Percentiles rank a stretch among this genome's conserved stretches.
phyloP scores from a whole-genome alignment of 768 basidiomycete genomes.

The Xerocomus spinulosus region DNA sequence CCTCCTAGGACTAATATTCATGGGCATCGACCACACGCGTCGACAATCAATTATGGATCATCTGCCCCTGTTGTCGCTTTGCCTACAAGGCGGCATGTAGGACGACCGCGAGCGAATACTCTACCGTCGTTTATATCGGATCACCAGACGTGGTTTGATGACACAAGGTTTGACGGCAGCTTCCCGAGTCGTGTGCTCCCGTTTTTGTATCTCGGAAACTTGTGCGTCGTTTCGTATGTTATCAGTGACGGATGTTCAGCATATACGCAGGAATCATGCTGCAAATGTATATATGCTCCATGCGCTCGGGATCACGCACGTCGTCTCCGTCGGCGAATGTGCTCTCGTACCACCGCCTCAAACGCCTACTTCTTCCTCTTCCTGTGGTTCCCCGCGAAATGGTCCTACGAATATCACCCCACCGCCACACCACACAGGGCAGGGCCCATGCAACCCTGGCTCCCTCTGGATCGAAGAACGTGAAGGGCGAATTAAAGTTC shows the following conservation, averaged over 20 bases:
- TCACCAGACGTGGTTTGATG: constrained; percentile 93
- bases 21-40: constrained; percentile 22
- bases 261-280: constrained; percentile 73
- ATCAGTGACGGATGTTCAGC: neutral
- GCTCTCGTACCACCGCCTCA: constrained; percentile 78
- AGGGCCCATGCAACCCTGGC: constrained; percentile 52
- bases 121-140: constrained; percentile 61
- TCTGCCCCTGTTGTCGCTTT: constrained; percentile 7
- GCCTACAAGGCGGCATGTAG: constrained; percentile 20
- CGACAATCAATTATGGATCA: constrained; percentile 18
- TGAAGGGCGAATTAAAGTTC: constrained; percentile 84
- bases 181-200: constrained; percentile 92
- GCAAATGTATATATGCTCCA: constrained; percentile 94
- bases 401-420: constrained; percentile 5
- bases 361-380: constrained; percentile 15
- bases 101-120: constrained; percentile 67
- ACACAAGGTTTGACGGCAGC: constrained; percentile 88
- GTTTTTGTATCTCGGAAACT: constrained; percentile 89
- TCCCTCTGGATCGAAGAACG: constrained; percentile 86
- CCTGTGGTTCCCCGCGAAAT: neutral
- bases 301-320: constrained; percentile 92
- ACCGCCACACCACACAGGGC: constrained; percentile 37
- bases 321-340: constrained; percentile 95
- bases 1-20: constrained; percentile 7
- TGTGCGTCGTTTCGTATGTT: constrained; percentile 51